Evolutionary conservation across 2,329 filamentous ascomycete species (phyloP).

Genomic region (Xylariaceae sp.): DNA sequence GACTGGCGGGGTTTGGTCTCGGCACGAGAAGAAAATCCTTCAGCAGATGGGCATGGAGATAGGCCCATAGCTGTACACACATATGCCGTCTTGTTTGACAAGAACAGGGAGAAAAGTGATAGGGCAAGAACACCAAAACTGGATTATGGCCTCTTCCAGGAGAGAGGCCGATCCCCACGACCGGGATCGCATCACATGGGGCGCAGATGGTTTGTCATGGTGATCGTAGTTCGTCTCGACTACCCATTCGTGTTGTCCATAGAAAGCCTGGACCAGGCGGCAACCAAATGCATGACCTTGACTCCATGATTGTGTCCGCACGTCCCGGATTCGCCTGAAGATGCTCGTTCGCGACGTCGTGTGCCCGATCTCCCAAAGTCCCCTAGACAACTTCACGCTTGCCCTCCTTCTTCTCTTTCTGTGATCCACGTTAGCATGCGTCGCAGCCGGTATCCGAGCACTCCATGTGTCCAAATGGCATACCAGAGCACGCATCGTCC

Average conservation of each 20-base stretch:
- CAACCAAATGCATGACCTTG: conserved; percentile 25
- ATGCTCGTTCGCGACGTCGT: conserved; percentile 22
- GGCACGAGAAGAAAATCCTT: conserved; percentile 44
- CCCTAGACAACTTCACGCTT: conserved; percentile 75
- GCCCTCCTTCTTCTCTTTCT: conserved; percentile 96
- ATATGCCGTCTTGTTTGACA: conserved; percentile 30
- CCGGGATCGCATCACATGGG: neutral
- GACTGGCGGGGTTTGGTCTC: conserved; percentile 36
- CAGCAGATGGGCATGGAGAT: conserved; percentile 34
- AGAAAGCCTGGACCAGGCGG: conserved; percentile 20
- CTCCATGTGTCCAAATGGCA: no score
- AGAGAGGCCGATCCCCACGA: no score
- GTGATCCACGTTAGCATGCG: conserved; percentile 13
- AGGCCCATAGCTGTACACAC: conserved; percentile 43
- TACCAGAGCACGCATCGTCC: conserved; percentile 97
- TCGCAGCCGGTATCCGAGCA: no score
- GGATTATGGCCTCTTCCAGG: neutral
- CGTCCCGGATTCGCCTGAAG: conserved; percentile 23
- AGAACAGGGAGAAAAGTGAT: conserved; percentile 1
- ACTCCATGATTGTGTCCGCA: conserved; percentile 28
- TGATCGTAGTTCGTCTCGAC: conserved; percentile 24
- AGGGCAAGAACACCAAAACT: neutral
- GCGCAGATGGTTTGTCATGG: conserved; percentile 7
- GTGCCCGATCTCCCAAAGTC: conserved; percentile 17
- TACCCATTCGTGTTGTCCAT: conserved; percentile 23